Conservation (phyloP, 495 filamentous ascomycete species). For the Aspergillus indologenus region DNA sequence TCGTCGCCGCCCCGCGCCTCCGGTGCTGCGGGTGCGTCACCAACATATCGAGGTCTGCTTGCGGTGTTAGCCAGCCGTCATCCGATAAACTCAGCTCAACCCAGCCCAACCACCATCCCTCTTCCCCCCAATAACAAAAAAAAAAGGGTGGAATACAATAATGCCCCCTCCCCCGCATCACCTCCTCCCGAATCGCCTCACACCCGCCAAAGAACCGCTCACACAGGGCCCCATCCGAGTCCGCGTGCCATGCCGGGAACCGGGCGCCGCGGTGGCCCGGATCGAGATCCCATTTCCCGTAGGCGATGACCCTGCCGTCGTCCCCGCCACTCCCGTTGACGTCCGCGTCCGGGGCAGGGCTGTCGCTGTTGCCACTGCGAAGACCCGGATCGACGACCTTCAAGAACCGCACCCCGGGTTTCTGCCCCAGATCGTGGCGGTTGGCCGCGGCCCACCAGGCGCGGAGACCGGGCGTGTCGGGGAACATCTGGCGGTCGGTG, state of each 20-base stretch:
- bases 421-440: slow-evolving; percentile 14
- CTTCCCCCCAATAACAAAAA: neutral
- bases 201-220: slow-evolving; percentile 11
- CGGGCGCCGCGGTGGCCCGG: slow-evolving; percentile 12
- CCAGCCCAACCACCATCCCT: neutral
- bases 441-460: slow-evolving; percentile 21
- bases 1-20: slow-evolving; percentile 43
- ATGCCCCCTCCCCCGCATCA: slow-evolving; percentile 14
- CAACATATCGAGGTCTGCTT: slow-evolving; percentile 46
- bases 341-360: too few relatives aligned
- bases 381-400: slow-evolving; percentile 16
- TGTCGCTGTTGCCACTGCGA: too few relatives aligned
- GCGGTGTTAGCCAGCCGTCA: too few relatives aligned
- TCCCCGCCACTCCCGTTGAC: neutral
- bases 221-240: slow-evolving; percentile 12
- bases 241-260: slow-evolving; percentile 18
- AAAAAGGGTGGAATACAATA: slow-evolving; percentile 14
- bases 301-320: slow-evolving; percentile 11
- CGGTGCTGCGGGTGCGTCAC: slow-evolving; percentile 43
- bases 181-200: slow-evolving; percentile 5
- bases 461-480: slow-evolving; percentile 23
- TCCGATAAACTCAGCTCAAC: too few relatives aligned
- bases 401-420: slow-evolving; percentile 15
- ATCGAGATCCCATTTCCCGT: slow-evolving; percentile 24
- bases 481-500: slow-evolving; percentile 16